Percentiles rank a stretch among this genome's conserved stretches.
phyloP scores from a whole-genome alignment of 805 yeast species.

The Tetrapisispora namnaoensis region DNA sequence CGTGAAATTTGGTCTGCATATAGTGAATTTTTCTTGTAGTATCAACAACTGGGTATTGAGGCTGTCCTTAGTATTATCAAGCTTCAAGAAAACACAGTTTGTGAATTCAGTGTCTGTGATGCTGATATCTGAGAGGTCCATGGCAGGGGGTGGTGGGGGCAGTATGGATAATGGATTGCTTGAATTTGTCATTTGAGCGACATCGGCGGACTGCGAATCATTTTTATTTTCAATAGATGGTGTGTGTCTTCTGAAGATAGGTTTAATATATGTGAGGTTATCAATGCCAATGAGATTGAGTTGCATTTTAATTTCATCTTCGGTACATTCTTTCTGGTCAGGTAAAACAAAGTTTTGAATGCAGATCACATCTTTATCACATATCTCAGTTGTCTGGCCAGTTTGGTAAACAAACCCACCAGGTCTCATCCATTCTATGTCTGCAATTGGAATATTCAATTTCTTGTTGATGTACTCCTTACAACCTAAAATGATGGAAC shows the following conservation, averaged over 20 bases:
- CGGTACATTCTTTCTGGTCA: constrained; percentile 3
- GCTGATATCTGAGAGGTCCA: background rate
- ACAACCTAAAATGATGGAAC: constrained; percentile 17
- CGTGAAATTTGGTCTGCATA: constrained; percentile 15
- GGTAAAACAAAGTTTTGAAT: constrained; percentile 2
- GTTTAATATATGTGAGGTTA: constrained; percentile 5
- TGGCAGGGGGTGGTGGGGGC: background rate
- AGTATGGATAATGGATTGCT: background rate
- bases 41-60: background rate
- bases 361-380: constrained; percentile 16
- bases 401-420: constrained; percentile 16
- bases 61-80: constrained; percentile 2
- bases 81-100: constrained; percentile 19
- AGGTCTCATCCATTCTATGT: constrained; percentile 21
- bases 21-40: constrained; percentile 7
- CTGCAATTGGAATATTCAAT: constrained; percentile 2
- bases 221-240: background rate
- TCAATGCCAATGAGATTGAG: constrained; percentile 3
- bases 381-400: constrained; percentile 12
- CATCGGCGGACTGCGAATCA: background rate
- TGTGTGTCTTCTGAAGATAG: constrained; percentile 4
- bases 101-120: constrained; percentile 6
- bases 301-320: constrained; percentile 4
- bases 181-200: no score
- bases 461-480: constrained; percentile 15